A percentile compares a stretch with the other conserved stretches of the same genome.
These are phyloP conservation scores for Paratinospora sagittata DNA, from an alignment of 164 flowering plant species.

Conservation along the genomic window DNA sequence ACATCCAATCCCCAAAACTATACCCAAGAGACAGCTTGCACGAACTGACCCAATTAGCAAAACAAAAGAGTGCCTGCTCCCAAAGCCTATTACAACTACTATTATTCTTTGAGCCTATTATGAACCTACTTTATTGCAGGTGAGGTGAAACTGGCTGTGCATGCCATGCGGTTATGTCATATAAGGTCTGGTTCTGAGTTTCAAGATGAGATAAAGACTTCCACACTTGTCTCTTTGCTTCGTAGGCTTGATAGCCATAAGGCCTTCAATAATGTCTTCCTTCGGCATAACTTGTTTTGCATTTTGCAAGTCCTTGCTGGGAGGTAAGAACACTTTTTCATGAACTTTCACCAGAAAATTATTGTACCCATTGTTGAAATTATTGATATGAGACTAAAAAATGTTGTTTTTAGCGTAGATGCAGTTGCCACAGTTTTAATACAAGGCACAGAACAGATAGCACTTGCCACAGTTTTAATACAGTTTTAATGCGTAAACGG, in stretches of 20 bases:
- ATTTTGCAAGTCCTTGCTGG: constrained; percentile 75
- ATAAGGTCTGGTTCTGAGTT: constrained; percentile 31
- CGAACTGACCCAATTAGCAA: no score
- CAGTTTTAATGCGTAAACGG: no score
- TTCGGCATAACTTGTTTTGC: constrained; percentile 89
- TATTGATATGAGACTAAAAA: no score
- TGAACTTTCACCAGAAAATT: neutral
- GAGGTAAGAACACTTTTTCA: constrained; percentile 40
- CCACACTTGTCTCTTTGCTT: constrained; percentile 65
- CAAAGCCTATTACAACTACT: no score
- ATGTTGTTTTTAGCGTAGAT: no score
- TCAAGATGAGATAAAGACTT: constrained; percentile 32
- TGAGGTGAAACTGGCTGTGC: constrained; percentile 65
- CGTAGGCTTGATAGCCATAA: constrained; percentile 63
- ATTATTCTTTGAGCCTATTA: constrained; percentile 10
- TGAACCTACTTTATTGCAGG: constrained; percentile 42
- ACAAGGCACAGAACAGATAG: no score
- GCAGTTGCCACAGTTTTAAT: neutral
- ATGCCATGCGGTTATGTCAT: constrained; percentile 73
- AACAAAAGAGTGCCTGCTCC: no score
- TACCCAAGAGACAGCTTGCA: no score
- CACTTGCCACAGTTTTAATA: no score
- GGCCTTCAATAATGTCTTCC: constrained; percentile 72
- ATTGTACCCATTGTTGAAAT: neutral
- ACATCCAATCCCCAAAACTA: no score